A percentile compares a stretch with the other conserved stretches of the same genome.
These are phyloP conservation scores for Aurantiochytrium sp. DNA, from an alignment of 108 stramenopile genomes.

Conservation along the genomic window DNA sequence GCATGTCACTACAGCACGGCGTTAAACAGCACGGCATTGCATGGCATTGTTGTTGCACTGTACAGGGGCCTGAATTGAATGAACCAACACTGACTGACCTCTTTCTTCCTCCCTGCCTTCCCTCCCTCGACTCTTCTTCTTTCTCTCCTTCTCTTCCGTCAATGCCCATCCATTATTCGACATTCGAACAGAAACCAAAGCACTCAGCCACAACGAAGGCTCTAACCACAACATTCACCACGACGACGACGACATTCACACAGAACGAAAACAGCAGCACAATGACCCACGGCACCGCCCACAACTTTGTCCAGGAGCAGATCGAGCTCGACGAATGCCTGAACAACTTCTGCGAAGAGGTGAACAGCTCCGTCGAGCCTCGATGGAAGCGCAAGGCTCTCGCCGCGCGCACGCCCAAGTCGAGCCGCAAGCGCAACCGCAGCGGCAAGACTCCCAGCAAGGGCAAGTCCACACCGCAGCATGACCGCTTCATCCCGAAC, in stretches of 20 bases:
- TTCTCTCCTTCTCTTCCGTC: too few relatives aligned
- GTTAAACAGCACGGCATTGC: too few relatives aligned
- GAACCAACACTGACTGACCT: too few relatives aligned
- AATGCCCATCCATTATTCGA: too few relatives aligned
- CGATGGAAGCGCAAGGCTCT: constrained; percentile 53
- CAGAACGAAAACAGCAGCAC: neutral
- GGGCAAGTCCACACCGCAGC: constrained; percentile 8
- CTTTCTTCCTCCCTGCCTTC: too few relatives aligned
- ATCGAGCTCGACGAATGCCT: neutral
- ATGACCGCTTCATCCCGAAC: constrained; percentile 53
- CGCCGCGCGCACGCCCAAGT: neutral
- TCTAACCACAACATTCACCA: too few relatives aligned
- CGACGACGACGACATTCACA: neutral
- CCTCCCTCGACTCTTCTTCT: too few relatives aligned
- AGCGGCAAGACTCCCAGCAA: constrained; percentile 7
- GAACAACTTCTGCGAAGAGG: constrained; percentile 14
- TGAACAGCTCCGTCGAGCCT: constrained; percentile 28
- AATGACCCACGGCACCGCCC: neutral
- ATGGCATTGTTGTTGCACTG: too few relatives aligned
- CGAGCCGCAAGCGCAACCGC: neutral
- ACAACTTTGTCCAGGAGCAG: constrained; percentile 11
- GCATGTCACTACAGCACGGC: too few relatives aligned
- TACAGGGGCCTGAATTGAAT: too few relatives aligned
- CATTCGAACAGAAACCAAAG: too few relatives aligned
- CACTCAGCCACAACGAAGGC: too few relatives aligned